These are phyloP conservation scores for Mitragyna speciosa DNA, from an alignment of 257 asterid genomes.

Conservation along the genomic window DNA sequence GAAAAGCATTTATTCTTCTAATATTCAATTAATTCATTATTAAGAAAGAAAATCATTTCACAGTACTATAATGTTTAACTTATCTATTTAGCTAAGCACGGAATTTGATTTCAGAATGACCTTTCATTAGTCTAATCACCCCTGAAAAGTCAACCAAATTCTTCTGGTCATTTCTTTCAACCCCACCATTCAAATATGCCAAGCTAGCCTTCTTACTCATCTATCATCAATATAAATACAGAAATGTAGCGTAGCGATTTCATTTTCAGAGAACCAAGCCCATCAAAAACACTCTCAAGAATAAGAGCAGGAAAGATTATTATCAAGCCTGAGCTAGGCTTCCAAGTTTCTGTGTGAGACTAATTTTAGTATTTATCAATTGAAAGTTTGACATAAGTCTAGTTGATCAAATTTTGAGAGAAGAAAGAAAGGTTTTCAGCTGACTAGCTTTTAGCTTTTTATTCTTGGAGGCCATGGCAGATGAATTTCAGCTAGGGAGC, in stretches of 20 bases:
- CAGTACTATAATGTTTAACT: neutral
- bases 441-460: neutral
- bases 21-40: neutral
- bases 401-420: neutral
- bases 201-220: conserved; percentile 1
- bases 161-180: conserved; percentile 36
- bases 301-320: conserved; percentile 4
- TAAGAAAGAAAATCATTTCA: neutral
- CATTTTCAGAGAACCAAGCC: conserved; percentile 39
- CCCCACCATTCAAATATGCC: conserved; percentile 7
- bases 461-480: conserved; percentile 44
- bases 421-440: neutral
- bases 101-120: conserved; percentile 48
- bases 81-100: conserved; percentile 26
- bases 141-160: conserved; percentile 69
- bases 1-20: neutral
- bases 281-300: conserved; percentile 3
- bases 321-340: neutral
- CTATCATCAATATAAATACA: conserved; percentile 54
- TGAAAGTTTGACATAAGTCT: no score
- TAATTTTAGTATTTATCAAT: no score
- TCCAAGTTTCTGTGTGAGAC: neutral
- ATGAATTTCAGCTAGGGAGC: conserved; percentile 68
- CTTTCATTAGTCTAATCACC: conserved; percentile 55
- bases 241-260: conserved; percentile 43